Base-by-base conservation (phyloP, 148 eudicot genomes). In the Hydrangea macrophylla region DNA sequence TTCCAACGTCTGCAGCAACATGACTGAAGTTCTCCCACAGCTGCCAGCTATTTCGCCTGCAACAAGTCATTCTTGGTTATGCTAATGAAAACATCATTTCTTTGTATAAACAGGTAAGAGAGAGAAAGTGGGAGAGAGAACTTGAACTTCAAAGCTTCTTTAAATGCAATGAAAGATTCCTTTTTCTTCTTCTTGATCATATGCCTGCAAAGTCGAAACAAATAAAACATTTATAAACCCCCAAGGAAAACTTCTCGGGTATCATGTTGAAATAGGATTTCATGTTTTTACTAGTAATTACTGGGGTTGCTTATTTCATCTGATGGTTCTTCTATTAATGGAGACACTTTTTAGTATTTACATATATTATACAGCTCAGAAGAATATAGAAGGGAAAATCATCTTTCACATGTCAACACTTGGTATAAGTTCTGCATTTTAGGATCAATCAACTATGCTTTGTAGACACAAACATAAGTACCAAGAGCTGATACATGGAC, bases 41-140 rank as follows among this genome's bases (percentile, higher is more conserved):
- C 72, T 91, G 97, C 99, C 99, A 94, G 82, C 87, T 94, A 58
- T 85, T 80, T 70, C 97, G 79, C 81, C 96, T 92, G 92, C 70
- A 40, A 39, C 32, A 26, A 32, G 65, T 23, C 40, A 28, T 63
- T 10, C 50, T 23, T 60, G 58, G 48, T 64, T 33, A 65, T 26
- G 32, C 31, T 67, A 77, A 42, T 1, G 22, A 48, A 48, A 48
- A 18, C 48, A 42, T 11, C 17, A 58, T 18, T 0, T 11, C 5
- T 23, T 7, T 12, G 9, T 12, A n/a, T n/a, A 20, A 22, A 22
- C 18, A 7, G 20, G 12, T 26, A 10, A 45, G 2, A 68, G 6
- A 26, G 44, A 22, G 64, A 57, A 55, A 51, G 77, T 73, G 24
- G 58, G 72, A 58, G 28, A 44, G 67, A 74, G 69, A 20, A 89